phyloP scores from a whole-genome alignment of 345 rosid genomes.

The Arabis alpina region DNA sequence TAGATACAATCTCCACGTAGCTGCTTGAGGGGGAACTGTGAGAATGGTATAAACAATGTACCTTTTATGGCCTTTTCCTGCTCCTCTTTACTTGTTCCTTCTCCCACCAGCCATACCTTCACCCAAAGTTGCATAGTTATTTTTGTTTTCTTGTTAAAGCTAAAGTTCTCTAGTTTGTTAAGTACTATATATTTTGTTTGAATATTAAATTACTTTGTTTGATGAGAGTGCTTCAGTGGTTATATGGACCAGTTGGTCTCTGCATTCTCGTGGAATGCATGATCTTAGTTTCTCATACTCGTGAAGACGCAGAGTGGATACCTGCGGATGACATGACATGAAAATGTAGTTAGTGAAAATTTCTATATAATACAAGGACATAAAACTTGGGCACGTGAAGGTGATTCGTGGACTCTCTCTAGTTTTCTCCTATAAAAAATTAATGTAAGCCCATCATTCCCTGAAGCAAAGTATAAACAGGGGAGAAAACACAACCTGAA shows the following conservation, averaged over 20 bases:
- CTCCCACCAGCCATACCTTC: constrained; percentile 74
- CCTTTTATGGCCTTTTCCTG: constrained; percentile 53
- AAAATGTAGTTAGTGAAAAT: background rate
- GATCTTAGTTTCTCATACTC: constrained; percentile 48
- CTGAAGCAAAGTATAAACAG: too few species aligned
- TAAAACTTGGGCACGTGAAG: background rate
- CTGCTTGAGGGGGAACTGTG: constrained; percentile 57
- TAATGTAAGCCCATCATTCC: background rate
- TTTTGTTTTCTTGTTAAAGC: too few species aligned
- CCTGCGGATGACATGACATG: constrained; percentile 37
- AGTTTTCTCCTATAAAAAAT: background rate
- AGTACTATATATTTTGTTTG: background rate
- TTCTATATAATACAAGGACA: background rate
- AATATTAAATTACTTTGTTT: constrained; percentile 24
- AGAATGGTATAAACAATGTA: constrained; percentile 43
- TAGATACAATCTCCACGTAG: constrained; percentile 62
- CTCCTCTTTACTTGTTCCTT: constrained; percentile 52
- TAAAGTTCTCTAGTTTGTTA: too few species aligned
- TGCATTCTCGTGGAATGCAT: constrained; percentile 26
- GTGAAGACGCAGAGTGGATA: constrained; percentile 33
- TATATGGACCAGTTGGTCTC: constrained; percentile 39
- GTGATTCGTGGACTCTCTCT: background rate
- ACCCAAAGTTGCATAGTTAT: background rate
- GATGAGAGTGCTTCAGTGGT: constrained; percentile 27
- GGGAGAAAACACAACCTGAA: constrained; percentile 37